Percentiles rank a stretch among this genome's conserved stretches.
phyloP scores from a whole-genome alignment of 306 rosid species.

The Hippophae rhamnoides region DNA sequence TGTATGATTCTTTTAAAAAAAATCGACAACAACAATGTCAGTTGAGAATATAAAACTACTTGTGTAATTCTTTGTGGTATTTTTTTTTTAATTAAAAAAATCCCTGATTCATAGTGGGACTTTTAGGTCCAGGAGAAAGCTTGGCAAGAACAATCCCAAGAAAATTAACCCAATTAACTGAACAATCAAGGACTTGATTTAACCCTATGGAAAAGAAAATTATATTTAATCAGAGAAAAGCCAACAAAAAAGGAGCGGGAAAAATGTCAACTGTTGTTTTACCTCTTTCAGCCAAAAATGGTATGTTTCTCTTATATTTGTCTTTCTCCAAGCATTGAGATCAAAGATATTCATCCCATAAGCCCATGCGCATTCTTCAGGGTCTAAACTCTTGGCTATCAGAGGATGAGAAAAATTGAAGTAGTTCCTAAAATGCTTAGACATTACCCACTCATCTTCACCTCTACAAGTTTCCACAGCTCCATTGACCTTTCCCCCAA shows the following conservation, averaged over 20 bases:
- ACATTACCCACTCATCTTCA: constrained; percentile 95
- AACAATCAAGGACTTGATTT: neutral
- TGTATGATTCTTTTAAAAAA: too few relatives aligned
- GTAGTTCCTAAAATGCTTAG: constrained; percentile 81
- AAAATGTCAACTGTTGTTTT: constrained; percentile 3
- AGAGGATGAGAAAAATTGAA: constrained; percentile 94
- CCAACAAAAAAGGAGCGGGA: constrained; percentile 3
- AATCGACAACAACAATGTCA: too few relatives aligned
- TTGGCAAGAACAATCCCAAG: neutral
- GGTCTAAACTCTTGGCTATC: constrained; percentile 55
- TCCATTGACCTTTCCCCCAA: constrained; percentile 87
- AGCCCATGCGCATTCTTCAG: constrained; percentile 99
- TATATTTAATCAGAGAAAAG: neutral
- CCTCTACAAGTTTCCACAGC: constrained; percentile 99
- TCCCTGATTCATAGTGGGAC: neutral
- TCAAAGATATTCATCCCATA: constrained; percentile 96
- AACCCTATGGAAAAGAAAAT: neutral
- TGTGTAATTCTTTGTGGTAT: too few relatives aligned
- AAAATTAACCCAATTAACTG: neutral
- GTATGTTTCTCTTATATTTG: constrained; percentile 70
- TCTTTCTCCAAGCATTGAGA: constrained; percentile 69
- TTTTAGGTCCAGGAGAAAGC: neutral
- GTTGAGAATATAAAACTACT: too few relatives aligned
- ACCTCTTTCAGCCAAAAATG: constrained; percentile 97
- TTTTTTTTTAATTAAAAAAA: too few relatives aligned